phyloP scores from a whole-genome alignment of 2,329 filamentous ascomycete genomes.

The Fusarium graminum region DNA sequence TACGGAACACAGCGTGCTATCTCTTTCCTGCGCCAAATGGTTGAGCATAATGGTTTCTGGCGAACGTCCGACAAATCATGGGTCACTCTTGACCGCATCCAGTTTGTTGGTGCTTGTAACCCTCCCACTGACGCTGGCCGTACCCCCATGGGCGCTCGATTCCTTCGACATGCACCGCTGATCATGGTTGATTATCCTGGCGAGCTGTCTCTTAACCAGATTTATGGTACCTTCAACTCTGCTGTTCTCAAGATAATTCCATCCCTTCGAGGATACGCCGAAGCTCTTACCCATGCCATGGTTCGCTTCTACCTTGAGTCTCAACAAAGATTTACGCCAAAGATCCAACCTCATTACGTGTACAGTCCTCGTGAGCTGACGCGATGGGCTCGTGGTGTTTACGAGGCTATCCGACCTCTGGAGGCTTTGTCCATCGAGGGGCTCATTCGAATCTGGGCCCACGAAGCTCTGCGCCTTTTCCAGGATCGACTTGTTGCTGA shows the following conservation, averaged over 20 bases:
- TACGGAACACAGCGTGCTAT: slow-evolving; percentile 98
- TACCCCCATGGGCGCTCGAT: slow-evolving; percentile 92
- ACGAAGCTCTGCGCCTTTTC: slow-evolving; percentile 95
- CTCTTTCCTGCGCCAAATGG: slow-evolving; percentile 95
- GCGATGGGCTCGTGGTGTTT: slow-evolving; percentile 96
- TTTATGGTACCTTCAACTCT: slow-evolving; percentile 98
- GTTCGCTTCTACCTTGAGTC: slow-evolving; percentile 96
- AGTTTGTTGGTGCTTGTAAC: slow-evolving; percentile 99
- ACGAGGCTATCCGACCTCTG: slow-evolving; percentile 94
- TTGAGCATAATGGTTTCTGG: slow-evolving; percentile 99
- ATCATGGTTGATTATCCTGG: slow-evolving; percentile 99
- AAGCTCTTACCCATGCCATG: slow-evolving; percentile 96
- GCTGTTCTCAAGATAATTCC: slow-evolving; percentile 98
- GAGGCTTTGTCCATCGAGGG: slow-evolving; percentile 91
- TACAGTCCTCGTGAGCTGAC: slow-evolving; percentile 99
- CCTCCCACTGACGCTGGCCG: slow-evolving; percentile 97
- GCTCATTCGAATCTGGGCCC: slow-evolving; percentile 95
- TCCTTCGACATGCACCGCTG: slow-evolving; percentile 95
- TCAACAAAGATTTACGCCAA: slow-evolving; percentile 91
- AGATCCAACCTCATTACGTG: slow-evolving; percentile 98
- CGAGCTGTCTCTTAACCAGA: slow-evolving; percentile 92
- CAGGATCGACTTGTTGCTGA: slow-evolving; percentile 96
- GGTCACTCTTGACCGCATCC: slow-evolving; percentile 97
- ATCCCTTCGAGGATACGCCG: slow-evolving; percentile 92
- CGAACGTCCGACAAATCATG: slow-evolving; percentile 96